These are phyloP conservation scores for Knufia petricola DNA, from an alignment of 2,329 filamentous ascomycete species.

Conservation along the genomic window DNA sequence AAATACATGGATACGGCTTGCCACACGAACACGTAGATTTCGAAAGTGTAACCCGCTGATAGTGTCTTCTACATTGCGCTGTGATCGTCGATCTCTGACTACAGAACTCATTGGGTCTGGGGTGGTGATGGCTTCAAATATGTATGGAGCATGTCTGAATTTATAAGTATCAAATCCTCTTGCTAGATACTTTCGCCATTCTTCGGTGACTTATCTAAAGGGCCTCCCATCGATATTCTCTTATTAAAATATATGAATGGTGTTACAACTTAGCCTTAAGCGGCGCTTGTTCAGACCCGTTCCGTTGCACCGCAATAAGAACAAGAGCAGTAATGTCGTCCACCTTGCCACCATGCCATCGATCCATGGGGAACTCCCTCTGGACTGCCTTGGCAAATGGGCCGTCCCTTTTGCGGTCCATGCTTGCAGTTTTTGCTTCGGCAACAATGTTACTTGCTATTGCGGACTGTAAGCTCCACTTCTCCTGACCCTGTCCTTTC, in stretches of 20 bases:
- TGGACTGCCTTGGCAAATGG: constrained; percentile 94
- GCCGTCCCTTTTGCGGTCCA: constrained; percentile 72
- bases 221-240: not conserved
- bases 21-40: no score
- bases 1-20: no score
- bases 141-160: no score
- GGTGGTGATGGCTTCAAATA: no score
- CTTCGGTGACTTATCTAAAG: not conserved
- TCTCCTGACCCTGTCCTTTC: constrained; percentile 30
- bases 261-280: constrained; percentile 21
- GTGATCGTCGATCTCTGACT: no score
- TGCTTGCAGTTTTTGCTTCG: constrained; percentile 75
- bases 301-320: constrained; percentile 60
- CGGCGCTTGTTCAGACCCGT: not conserved
- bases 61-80: no score
- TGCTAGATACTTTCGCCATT: not conserved
- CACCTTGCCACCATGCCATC: constrained; percentile 84
- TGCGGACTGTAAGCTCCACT: constrained; percentile 60
- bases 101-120: no score
- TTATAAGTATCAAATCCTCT: not conserved
- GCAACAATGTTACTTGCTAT: constrained; percentile 70
- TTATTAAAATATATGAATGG: no score
- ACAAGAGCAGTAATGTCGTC: constrained; percentile 91
- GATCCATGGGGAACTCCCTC: constrained; percentile 73
- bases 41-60: no score